Evolutionary conservation across 257 asterid species (phyloP).

Genomic region (Nicotiana noctiflora): DNA sequence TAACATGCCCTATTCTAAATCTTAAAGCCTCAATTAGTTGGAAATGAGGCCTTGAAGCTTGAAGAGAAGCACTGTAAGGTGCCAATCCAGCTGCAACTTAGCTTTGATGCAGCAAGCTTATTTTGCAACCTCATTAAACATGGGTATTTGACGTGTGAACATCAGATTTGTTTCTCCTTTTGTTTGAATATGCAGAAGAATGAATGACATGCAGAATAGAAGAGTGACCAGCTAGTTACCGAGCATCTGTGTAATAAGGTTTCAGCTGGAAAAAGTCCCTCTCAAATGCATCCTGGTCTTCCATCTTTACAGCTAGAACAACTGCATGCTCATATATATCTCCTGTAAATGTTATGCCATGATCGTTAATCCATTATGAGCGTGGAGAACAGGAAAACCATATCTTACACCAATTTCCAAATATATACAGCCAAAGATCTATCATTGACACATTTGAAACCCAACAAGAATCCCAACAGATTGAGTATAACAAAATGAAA

Average conservation of each 20-base stretch:
- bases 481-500: not conserved
- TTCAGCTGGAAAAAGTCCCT: conserved; percentile 87
- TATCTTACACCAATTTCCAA: not conserved
- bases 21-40: not conserved
- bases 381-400: not conserved
- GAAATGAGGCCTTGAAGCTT: not conserved
- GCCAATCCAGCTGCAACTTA: not conserved
- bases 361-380: not conserved
- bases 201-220: not conserved
- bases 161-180: not conserved
- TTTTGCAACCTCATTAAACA: not conserved
- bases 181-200: not conserved
- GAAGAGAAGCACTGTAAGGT: not conserved
- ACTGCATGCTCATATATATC: conserved; percentile 93
- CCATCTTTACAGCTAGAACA: conserved; percentile 68
- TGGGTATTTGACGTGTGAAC: not conserved
- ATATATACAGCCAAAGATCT: not conserved
- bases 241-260: conserved; percentile 85
- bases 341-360: conserved; percentile 36
- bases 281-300: conserved; percentile 87
- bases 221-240: conserved; percentile 31
- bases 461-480: not conserved
- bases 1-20: not conserved
- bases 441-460: not conserved
- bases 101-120: not conserved